Percentiles rank a stretch among this genome's conserved stretches.
Conservation (phyloP, 2,329 filamentous ascomycete species). For the Albifimbria verrucaria region DNA sequence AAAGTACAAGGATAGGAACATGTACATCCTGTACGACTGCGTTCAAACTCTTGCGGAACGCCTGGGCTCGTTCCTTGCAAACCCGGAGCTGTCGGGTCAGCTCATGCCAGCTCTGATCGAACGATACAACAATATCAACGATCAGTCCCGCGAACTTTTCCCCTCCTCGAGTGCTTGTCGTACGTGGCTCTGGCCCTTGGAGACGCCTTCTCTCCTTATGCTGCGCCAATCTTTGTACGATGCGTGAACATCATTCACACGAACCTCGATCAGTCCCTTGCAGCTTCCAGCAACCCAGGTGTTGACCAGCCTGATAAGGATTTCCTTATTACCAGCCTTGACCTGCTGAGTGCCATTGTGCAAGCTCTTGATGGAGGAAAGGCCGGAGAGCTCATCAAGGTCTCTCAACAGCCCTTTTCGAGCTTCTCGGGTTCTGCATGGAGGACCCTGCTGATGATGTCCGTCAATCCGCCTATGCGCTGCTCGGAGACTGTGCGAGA, state of each 20-base stretch:
- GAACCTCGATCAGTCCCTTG: conserved; percentile 79
- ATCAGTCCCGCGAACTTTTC: conserved; percentile 91
- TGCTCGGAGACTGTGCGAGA: conserved; percentile 91
- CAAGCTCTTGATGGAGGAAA: conserved; percentile 77
- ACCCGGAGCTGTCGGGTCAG: conserved; percentile 73
- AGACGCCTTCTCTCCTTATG: conserved; percentile 78
- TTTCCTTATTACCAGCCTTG: conserved; percentile 91
- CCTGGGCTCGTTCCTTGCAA: conserved; percentile 77
- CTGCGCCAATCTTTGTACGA: conserved; percentile 78
- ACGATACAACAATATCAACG: conserved; percentile 80
- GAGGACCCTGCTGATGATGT: conserved; percentile 89
- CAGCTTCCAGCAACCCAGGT: conserved; percentile 63
- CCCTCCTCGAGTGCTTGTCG: conserved; percentile 93
- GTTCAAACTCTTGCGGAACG: conserved; percentile 95
- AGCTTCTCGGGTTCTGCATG: conserved; percentile 88
- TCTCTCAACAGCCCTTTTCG: conserved; percentile 82
- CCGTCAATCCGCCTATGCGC: conserved; percentile 89
- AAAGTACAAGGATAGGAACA: conserved; percentile 97
- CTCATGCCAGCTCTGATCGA: conserved; percentile 92
- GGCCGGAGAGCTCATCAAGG: conserved; percentile 72
- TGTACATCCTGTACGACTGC: conserved; percentile 98
- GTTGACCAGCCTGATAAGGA: conserved; percentile 89
- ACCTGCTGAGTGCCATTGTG: conserved; percentile 88
- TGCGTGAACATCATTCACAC: conserved; percentile 89
- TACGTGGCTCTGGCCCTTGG: conserved; percentile 89